Base-by-base conservation (phyloP, 805 yeast species). In the Lipomyces kockii region DNA sequence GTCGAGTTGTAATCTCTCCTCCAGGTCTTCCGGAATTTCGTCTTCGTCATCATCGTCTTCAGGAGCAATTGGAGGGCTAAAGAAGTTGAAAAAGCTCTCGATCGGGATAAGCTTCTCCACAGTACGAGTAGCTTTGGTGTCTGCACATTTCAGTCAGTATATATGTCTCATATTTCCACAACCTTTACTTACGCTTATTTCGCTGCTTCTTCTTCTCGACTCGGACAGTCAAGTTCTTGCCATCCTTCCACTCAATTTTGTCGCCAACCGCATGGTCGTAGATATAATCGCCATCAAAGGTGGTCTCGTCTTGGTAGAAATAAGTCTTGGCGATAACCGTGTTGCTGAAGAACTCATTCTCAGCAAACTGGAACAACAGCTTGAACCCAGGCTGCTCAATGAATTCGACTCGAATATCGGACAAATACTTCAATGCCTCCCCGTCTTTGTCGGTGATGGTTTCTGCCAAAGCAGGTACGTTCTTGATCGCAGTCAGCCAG, bases 191-290 rank as follows among this genome's bases (percentile, higher is more conserved):
- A 52, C 55, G 83, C 83, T 93, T 94, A 80, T 95, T 95, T 82
- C 98, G 89, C 83, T 95, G 99, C 82, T 93, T 95, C 82, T 98
- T 89, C 85, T 91, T 90, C 83, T 94, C 98, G 66, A 95, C 88
- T 67, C 83, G 81, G 65, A 95, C 86, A 22, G 98, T 94, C 62
- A 91, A 92, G 77, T 95, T 94, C 73, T 89, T 96, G 75, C 88
- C 88, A 63, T 88, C 85, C 71, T 81, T 82, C 99, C 99, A 95
- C 73, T 89, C 82, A 78, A 95, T 90, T 65, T 86, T 88, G 72
- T 86, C 83, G 64, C 98, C 98, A 77, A 91, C 96, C 12, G 99
- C 98, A 77, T 91, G 97, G 80, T 94, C 98, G 79, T 94, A 95
- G 73, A 95, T 92, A 78, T 91, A 94, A 79, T 95, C 99, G 39